phyloP scores from a whole-genome alignment of 2,329 filamentous ascomycete species.

The Aspergillus chevalieri region DNA sequence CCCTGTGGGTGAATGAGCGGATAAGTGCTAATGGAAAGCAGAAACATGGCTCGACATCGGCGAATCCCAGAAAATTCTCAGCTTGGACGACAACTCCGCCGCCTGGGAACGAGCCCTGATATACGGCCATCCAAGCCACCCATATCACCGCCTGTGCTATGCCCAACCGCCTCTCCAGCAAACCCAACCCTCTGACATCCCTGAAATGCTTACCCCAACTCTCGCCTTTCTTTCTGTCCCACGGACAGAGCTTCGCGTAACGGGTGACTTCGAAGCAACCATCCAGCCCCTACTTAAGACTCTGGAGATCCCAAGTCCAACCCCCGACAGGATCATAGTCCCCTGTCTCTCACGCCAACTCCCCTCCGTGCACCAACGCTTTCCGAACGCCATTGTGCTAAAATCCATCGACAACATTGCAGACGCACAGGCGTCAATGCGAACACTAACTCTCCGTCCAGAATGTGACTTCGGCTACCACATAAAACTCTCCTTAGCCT shows the following conservation, averaged over 20 bases:
- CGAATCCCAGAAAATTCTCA: background rate
- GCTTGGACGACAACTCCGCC: constrained; percentile 1
- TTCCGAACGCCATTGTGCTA: constrained; percentile 10
- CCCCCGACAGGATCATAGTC: constrained; percentile 6
- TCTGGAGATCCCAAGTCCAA: constrained; percentile 6
- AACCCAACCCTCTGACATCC: constrained; percentile 8
- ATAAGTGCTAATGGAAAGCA: background rate
- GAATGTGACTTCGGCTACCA: constrained; percentile 13
- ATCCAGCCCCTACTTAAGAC: constrained; percentile 12
- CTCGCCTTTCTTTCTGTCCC: constrained; percentile 15
- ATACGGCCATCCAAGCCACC: constrained; percentile 15
- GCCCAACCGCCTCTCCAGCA: constrained; percentile 7
- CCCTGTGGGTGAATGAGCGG: no score
- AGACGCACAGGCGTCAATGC: constrained; percentile 17
- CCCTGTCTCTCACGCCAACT: constrained; percentile 16
- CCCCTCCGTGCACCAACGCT: constrained; percentile 9
- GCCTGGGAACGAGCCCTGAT: constrained; percentile 12
- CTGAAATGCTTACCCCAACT: constrained; percentile 10
- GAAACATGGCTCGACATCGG: constrained; percentile 10
- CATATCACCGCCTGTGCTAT: constrained; percentile 11
- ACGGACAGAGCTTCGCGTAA: constrained; percentile 7
- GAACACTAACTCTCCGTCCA: constrained; percentile 13
- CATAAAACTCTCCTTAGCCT: constrained; percentile 17
- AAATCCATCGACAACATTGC: constrained; percentile 7
- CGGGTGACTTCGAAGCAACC: constrained; percentile 13